Conservation (phyloP, 495 filamentous ascomycete genomes). For the Penicillium verhagenii region DNA sequence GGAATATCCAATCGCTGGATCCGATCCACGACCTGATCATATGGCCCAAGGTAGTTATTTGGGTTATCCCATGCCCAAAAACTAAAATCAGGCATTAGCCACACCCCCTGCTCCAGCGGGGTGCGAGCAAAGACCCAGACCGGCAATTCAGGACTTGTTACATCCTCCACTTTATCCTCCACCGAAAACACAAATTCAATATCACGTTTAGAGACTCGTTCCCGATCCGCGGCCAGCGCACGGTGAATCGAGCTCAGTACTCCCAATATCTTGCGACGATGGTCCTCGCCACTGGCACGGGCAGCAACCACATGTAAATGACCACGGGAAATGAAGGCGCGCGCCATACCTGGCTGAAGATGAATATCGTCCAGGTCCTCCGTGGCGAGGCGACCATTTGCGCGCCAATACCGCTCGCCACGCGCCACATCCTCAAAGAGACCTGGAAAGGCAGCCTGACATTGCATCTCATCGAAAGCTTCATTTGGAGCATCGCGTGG, state of each 20-base stretch:
- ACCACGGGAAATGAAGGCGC: conserved; percentile 32
- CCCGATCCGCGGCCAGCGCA: conserved; percentile 41
- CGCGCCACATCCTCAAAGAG: conserved; percentile 47
- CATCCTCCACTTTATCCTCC: conserved; percentile 50
- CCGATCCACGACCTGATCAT: conserved; percentile 54
- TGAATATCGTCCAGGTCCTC: conserved; percentile 33
- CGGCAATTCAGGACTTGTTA: conserved; percentile 43
- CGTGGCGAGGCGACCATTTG: conserved; percentile 25
- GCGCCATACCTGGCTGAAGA: conserved; percentile 34
- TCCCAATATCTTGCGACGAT: conserved; percentile 46
- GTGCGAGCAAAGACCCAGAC: conserved; percentile 53
- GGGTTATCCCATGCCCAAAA: conserved; percentile 72
- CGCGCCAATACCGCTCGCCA: conserved; percentile 31
- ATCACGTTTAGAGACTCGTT: conserved; percentile 51
- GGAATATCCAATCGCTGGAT: conserved; percentile 34
- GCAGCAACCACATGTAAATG: conserved; percentile 40
- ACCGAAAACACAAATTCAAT: conserved; percentile 61
- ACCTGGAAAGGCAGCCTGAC: conserved; percentile 44
- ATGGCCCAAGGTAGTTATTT: conserved; percentile 57
- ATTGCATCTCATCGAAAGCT: conserved; percentile 36
- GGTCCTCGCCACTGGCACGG: conserved; percentile 37
- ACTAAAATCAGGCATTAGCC: conserved; percentile 78
- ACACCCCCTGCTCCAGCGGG: conserved; percentile 44
- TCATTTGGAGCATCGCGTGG: conserved; percentile 38
- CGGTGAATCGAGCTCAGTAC: conserved; percentile 47